Base-by-base conservation (phyloP, 129 eudicot genomes). In the Artemisia tridentata region DNA sequence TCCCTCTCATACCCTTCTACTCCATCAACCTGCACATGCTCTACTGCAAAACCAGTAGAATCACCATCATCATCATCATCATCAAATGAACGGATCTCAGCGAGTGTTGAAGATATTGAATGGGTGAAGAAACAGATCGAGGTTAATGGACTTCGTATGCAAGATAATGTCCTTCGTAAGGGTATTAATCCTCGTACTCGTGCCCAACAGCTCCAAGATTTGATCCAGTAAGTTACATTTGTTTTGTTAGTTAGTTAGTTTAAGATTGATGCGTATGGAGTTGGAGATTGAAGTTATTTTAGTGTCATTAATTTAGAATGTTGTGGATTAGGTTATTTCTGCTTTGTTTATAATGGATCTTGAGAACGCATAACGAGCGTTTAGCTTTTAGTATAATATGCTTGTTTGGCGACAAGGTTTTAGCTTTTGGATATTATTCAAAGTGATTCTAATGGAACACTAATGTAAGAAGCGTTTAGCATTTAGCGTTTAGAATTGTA, bases 171-270 rank as follows among this genome's bases (percentile, higher is more conserved):
- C 48, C 88, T 89, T 29, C 95, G 98, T 2, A 93, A 93, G 66
- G 98, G 98, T 61, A 93, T 93, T 19, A 93, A 93, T 74, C 98
- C 98, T 38, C 95, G 98, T 2, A 93, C 98, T 66, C 86, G 98
- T 17, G 83, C 83, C 38, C 88, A 93, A 25, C 96, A 89, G 78
- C 95, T 93, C 62, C 90, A 87, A 15, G 98, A 93, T 85, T 87
- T 93, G 74, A 75, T 78, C 59, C 92, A 85, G 95, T 82, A 71
- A 73, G 34, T 57, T 20, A 18, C 7, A 10, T 57, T 57, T 57
- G 4, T 11, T 57, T 20, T 21, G 25, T 51, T 5, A 1, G 1
- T 0, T 21, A 21, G 23, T 21, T 21, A 21, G 23, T 21, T 21
- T 21, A 0, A 21, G 23, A 0, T 21, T 21, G 23, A 21, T 21